phyloP scores from a whole-genome alignment of 1,284 basidiomycete genomes.

The Cryptococcus sp. region DNA sequence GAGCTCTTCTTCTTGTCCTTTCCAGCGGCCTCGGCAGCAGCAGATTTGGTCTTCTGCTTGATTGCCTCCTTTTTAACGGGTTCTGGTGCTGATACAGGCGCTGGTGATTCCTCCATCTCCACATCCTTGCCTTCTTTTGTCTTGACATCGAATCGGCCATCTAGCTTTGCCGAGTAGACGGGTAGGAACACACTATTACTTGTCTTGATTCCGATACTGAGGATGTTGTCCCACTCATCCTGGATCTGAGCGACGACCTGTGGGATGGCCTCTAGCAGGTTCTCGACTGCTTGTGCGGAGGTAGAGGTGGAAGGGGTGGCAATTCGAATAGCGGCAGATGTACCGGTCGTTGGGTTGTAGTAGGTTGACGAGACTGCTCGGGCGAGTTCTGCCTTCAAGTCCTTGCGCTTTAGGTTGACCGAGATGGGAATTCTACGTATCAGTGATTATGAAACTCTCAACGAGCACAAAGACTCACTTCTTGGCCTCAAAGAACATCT shows the following conservation, averaged over 20 bases:
- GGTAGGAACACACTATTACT: conserved; percentile 78
- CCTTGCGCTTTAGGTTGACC: conserved; percentile 76
- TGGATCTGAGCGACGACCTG: conserved; percentile 65
- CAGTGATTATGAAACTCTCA: background rate
- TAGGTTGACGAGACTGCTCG: conserved; percentile 87
- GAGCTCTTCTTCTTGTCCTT: conserved; percentile 24
- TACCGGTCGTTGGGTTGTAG: conserved; percentile 89
- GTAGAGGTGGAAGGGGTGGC: conserved; percentile 66
- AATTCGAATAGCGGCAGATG: conserved; percentile 57
- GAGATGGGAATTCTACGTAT: conserved; percentile 87
- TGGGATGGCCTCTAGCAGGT: conserved; percentile 75
- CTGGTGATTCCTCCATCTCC: background rate
- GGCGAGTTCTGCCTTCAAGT: conserved; percentile 84
- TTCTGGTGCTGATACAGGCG: conserved; percentile 1
- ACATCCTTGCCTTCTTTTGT: conserved; percentile 6
- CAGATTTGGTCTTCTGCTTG: background rate
- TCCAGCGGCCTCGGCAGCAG: background rate
- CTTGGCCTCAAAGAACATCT: conserved; percentile 88
- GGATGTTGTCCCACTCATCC: conserved; percentile 87
- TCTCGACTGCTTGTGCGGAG: conserved; percentile 66
- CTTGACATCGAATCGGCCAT: conserved; percentile 47
- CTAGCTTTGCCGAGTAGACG: conserved; percentile 70
- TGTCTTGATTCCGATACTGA: conserved; percentile 87
- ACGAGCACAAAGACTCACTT: conserved; percentile 58
- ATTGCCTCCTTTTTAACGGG: conserved; percentile 6